These are phyloP conservation scores for Dianthus caryophyllus DNA, from an alignment of 148 eudicot genomes.

Conservation along the genomic window DNA sequence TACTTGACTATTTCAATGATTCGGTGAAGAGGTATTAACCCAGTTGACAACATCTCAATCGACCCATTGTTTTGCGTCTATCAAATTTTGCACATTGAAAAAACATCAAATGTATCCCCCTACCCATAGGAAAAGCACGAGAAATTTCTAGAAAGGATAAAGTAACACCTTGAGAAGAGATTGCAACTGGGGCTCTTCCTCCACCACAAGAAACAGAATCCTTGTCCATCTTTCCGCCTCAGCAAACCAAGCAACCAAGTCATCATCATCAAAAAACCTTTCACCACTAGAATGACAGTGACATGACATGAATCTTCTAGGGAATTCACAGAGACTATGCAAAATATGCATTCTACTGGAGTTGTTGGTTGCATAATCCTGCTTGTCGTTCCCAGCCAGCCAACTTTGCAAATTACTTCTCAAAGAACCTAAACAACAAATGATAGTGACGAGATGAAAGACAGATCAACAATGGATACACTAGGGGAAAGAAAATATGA, in stretches of 20 bases:
- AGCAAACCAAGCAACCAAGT: constrained; percentile 63
- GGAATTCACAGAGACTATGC: constrained; percentile 45
- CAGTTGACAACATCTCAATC: not conserved
- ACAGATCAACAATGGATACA: too few species aligned
- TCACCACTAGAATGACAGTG: constrained; percentile 24
- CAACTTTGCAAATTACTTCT: constrained; percentile 55
- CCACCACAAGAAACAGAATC: constrained; percentile 60
- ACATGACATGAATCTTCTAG: constrained; percentile 35
- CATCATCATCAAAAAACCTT: constrained; percentile 63
- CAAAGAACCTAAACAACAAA: constrained; percentile 46
- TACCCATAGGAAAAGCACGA: not conserved
- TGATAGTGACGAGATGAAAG: not conserved
- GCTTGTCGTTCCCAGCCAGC: constrained; percentile 41
- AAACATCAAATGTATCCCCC: too few species aligned
- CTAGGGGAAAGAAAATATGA: not conserved
- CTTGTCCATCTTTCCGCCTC: constrained; percentile 91
- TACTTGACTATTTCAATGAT: not conserved
- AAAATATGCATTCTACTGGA: constrained; percentile 33
- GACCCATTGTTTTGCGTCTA: too few species aligned
- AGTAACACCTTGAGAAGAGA: constrained; percentile 51
- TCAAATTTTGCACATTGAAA: too few species aligned
- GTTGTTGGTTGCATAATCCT: constrained; percentile 22
- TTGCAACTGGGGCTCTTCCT: constrained; percentile 44
- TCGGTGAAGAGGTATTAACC: not conserved
- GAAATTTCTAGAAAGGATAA: constrained; percentile 3